Base-by-base conservation (phyloP, 2,329 filamentous ascomycete genomes). In the Trichoderma cornu-damae region DNA sequence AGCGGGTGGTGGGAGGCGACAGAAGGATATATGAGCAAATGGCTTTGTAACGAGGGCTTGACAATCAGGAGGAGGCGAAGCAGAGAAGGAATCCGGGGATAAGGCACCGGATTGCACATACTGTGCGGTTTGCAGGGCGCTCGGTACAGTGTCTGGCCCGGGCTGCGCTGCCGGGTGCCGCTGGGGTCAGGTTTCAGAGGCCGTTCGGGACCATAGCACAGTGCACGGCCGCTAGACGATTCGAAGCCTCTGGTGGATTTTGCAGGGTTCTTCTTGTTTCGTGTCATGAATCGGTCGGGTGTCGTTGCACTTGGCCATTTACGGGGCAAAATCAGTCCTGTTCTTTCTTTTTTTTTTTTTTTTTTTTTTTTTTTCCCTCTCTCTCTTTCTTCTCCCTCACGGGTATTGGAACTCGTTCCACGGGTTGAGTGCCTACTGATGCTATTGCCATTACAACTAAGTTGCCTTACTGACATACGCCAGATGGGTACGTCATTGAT, bases 61-160 rank as follows among this genome's bases (percentile, higher is more conserved):
- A 51, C 38, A 22, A 40, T 49, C 49, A 58, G 57, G 49, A 57
- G 37, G 54, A 58, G 57, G 57, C 57, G 57, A 47, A 58, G 57
- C 49, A 47, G 37, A 46, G 37, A 46, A 56, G 48, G 56, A 58
- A 52, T 58, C 56, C 48, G 56, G 48, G 54, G 46, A 38, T 42
- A 26, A 52, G 49, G 50, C 43, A 48, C 28, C 34, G 30, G 52
- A 24, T 24, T 48, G 30, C 46, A 22, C 52, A 38, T 42, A 55
- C 52, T 37, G 52, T 55, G 52, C 32, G 6, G 4, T 12, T 5
- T 35, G 40, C 26, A 46, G 30, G 22, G 8, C 14, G 22, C 42
- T 37, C 40, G 22, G 51, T 28, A 38, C 42, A 22, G 32, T 24
- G 42, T 38, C 42, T 38, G 32, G 7, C 3, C 20, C 4, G 5